A percentile compares a stretch with the other conserved stretches of the same genome.
Conservation (phyloP, 306 rosid genomes). For the Cucurbita maxima region DNA sequence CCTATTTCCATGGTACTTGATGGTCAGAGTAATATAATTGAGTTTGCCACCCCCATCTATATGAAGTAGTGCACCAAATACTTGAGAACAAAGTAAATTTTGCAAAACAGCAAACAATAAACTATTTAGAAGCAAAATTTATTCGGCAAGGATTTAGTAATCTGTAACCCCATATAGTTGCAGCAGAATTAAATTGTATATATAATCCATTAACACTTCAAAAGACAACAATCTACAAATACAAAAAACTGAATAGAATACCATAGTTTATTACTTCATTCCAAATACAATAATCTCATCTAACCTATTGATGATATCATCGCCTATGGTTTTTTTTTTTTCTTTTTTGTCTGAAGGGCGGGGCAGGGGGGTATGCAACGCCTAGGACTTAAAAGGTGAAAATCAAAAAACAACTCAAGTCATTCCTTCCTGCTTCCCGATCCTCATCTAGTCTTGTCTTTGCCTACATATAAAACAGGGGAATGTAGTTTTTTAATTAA, state of each 20-base stretch:
- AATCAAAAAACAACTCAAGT: not conserved
- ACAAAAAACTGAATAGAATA: not conserved
- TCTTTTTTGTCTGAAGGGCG: not conserved
- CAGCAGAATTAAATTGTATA: not conserved
- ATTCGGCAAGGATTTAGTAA: not conserved
- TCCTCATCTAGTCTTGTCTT: constrained; percentile 10
- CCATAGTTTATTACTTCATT: not conserved
- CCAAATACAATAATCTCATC: constrained; percentile 1
- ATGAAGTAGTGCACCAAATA: not conserved
- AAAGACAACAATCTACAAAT: not conserved
- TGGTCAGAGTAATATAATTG: not conserved
- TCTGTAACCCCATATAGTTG: not conserved
- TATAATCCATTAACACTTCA: not conserved
- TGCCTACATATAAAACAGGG: constrained; percentile 9
- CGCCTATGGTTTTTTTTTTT: not conserved
- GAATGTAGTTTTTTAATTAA: constrained; percentile 1
- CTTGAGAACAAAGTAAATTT: not conserved
- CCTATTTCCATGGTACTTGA: not conserved
- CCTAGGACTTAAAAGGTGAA: not conserved
- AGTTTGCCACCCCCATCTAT: not conserved
- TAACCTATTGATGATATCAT: not conserved
- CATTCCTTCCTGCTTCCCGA: constrained; percentile 5
- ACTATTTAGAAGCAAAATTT: not conserved
- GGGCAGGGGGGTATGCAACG: not conserved
- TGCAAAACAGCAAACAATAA: not conserved